phyloP scores from a whole-genome alignment of 352 stramenopile genomes.

The Globisporangium mamillatum region DNA sequence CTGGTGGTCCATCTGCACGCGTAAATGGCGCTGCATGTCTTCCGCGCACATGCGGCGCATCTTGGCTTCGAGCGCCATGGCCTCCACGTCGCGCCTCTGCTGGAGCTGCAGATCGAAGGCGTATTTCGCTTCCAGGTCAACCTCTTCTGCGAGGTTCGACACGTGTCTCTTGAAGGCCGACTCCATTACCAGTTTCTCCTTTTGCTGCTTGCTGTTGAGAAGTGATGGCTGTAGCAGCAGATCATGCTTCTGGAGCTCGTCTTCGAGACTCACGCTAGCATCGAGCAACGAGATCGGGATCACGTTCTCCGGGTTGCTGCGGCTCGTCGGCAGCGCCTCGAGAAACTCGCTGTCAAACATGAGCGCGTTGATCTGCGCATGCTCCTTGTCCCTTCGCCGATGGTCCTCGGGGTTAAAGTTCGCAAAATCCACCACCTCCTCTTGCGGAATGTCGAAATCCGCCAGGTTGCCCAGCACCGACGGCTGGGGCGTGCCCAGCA shows the following conservation, averaged over 20 bases:
- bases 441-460: slow-evolving; percentile 56
- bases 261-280: slow-evolving; percentile 33
- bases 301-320: slow-evolving; percentile 53
- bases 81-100: slow-evolving; percentile 54
- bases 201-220: slow-evolving; percentile 1
- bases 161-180: slow-evolving; percentile 62
- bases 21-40: slow-evolving; percentile 55
- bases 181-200: slow-evolving; percentile 47
- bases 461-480: slow-evolving; percentile 46
- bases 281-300: slow-evolving; percentile 21
- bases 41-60: slow-evolving; percentile 46
- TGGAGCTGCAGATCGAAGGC: slow-evolving; percentile 51
- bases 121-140: slow-evolving; percentile 58
- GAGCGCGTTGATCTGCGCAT: slow-evolving; percentile 13
- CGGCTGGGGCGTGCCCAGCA: slow-evolving; percentile 40
- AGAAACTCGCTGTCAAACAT: slow-evolving; percentile 32
- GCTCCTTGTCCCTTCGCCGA: slow-evolving; percentile 17
- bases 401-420: slow-evolving; percentile 27
- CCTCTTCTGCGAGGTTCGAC: slow-evolving; percentile 40
- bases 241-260: slow-evolving; percentile 55
- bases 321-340: slow-evolving; percentile 44
- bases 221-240: slow-evolving; percentile 33
- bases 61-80: slow-evolving; percentile 42
- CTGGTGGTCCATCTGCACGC: slow-evolving; percentile 49
- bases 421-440: slow-evolving; percentile 25